These are phyloP conservation scores for Wickerhamiella domercqiae DNA, from an alignment of 805 yeast genomes.

Conservation along the genomic window DNA sequence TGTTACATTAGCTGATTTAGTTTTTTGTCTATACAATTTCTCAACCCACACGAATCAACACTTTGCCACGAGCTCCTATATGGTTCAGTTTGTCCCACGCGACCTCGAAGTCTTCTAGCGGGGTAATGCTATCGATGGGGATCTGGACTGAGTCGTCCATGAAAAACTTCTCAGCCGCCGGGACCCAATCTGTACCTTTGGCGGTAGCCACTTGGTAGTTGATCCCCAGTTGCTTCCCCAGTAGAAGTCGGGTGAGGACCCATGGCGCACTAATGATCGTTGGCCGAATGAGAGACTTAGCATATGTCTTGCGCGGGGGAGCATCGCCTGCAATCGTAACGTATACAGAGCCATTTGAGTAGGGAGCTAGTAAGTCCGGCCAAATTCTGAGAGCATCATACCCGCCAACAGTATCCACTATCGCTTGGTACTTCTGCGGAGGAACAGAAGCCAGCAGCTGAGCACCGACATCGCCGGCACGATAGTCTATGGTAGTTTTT, in stretches of 20 bases:
- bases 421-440: constrained; percentile 33
- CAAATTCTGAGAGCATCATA: constrained; percentile 32
- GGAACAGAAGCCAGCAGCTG: constrained; percentile 1
- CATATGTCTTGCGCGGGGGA: constrained; percentile 9
- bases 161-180: constrained; percentile 31
- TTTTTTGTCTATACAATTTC: background rate
- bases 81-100: constrained; percentile 37
- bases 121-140: constrained; percentile 38
- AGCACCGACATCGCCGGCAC: constrained; percentile 17
- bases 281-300: constrained; percentile 1
- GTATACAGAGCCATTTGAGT: constrained; percentile 33
- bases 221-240: constrained; percentile 21
- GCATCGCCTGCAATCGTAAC: constrained; percentile 44
- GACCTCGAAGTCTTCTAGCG: constrained; percentile 34
- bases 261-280: constrained; percentile 11
- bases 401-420: constrained; percentile 54
- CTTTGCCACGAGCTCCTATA: constrained; percentile 49
- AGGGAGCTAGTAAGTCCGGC: constrained; percentile 31
- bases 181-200: constrained; percentile 25
- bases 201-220: constrained; percentile 16
- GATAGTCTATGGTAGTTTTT: constrained; percentile 26
- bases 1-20: background rate
- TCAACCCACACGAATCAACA: constrained; percentile 27
- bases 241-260: constrained; percentile 17
- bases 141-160: constrained; percentile 31